Base-by-base conservation (phyloP, 768 basidiomycete species). In the Gloeopeniophorella convolvens region DNA sequence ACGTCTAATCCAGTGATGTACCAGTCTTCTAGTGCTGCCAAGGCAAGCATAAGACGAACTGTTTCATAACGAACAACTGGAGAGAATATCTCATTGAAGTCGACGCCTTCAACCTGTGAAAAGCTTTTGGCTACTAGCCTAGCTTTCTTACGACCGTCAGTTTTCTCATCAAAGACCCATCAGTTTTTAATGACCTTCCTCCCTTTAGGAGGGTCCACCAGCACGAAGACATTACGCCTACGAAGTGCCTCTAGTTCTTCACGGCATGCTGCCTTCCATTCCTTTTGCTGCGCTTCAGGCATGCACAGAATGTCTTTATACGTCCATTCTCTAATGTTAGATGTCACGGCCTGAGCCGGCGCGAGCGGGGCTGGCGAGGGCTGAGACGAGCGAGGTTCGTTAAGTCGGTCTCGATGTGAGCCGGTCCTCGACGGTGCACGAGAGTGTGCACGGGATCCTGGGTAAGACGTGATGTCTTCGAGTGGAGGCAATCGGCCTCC, bases 91-190 rank as follows among this genome's bases (percentile, higher is more conserved):
- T 70, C 63, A 23, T 61, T 59, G 44, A 63, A 74, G 36, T 72
- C 66, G 16, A 68, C 53, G 0, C 70, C 68, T 1, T 64, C 60
- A 0, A 62, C 32, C 48, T 75, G 74, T 3, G 59, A 55, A 53
- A 64, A 73, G 0, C 74, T 72, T 54, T 66, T 59, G 1, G 68
- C 71, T 1, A 73, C 70, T 20, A 75, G 42, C 12, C 64, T n/a
- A 0, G 63, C 70, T 43, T 71, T 72, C 37, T 52, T 61, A 46
- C 54, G 45, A 10, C 34, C 50, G 35, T 64, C 57, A 31, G 42
- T 32, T 51, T 67, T 67, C 16, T 52, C 26, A 18, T 47, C 54
- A 48, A 56, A 66, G 35, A 65, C 63, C 58, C 63, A 66, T 11
- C 57, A 52, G 31, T 47, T 35, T 11, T 55, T 57, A 21, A 65